Percentiles rank a stretch among this genome's conserved stretches.
phyloP scores from a whole-genome alignment of 2,329 filamentous ascomycete species.

The Parasarocladium wereldwijsianum region DNA sequence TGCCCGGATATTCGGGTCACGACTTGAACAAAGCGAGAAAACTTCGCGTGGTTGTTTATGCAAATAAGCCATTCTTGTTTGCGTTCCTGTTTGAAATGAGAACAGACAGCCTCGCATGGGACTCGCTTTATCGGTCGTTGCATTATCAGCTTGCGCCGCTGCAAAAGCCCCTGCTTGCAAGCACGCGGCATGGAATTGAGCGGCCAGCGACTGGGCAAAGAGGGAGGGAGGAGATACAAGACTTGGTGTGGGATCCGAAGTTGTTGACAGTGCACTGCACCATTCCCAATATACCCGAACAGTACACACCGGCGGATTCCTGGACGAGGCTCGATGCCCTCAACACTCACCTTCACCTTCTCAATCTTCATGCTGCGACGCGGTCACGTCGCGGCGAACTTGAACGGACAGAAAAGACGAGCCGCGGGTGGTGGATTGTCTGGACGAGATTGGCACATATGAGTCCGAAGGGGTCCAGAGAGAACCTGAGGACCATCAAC shows the following conservation, averaged over 20 bases:
- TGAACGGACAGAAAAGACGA: constrained; percentile 52
- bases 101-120: constrained; percentile 41
- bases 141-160: constrained; percentile 47
- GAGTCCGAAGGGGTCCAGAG: constrained; percentile 7
- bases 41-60: constrained; percentile 58
- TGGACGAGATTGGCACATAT: constrained; percentile 43
- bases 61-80: constrained; percentile 63
- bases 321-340: constrained; percentile 51
- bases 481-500: constrained; percentile 2
- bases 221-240: constrained; percentile 34
- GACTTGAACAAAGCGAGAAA: constrained; percentile 39
- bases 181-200: constrained; percentile 41
- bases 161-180: constrained; percentile 37
- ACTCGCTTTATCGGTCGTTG: constrained; percentile 42
- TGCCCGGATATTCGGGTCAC: constrained; percentile 21
- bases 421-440: constrained; percentile 54
- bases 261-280: constrained; percentile 44
- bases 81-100: constrained; percentile 51
- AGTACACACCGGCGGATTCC: constrained; percentile 11
- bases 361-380: constrained; percentile 37
- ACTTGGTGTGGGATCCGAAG: constrained; percentile 47
- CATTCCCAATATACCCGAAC: constrained; percentile 50
- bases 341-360: constrained; percentile 49
- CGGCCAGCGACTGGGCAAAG: constrained; percentile 23
- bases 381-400: constrained; percentile 27